phyloP scores from a whole-genome alignment of 2,329 filamentous ascomycete genomes.

The Daldinia eschscholtzii region DNA sequence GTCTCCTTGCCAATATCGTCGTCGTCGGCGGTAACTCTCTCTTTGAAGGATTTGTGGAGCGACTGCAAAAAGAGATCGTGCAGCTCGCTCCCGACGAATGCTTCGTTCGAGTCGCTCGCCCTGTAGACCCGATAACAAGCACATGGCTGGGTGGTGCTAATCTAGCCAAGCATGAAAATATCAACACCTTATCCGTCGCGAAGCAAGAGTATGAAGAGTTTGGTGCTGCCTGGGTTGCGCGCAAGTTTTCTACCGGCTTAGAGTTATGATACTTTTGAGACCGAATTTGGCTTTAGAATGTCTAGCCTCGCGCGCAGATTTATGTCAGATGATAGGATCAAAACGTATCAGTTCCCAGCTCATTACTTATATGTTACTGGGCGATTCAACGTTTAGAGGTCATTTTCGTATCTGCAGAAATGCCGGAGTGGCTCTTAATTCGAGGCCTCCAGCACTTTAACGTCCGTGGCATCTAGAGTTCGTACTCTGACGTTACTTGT shows the following conservation, averaged over 20 bases:
- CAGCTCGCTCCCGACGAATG: slow-evolving; percentile 81
- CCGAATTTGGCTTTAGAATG: not conserved
- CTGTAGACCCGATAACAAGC: slow-evolving; percentile 79
- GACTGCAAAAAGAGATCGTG: slow-evolving; percentile 81
- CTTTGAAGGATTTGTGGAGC: slow-evolving; percentile 83
- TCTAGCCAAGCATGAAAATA: slow-evolving; percentile 76
- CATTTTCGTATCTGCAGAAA: not conserved
- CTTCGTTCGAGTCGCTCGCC: slow-evolving; percentile 77
- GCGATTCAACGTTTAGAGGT: not conserved
- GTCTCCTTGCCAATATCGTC: slow-evolving; percentile 86
- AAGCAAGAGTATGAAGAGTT: slow-evolving; percentile 92
- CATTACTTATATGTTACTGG: not conserved
- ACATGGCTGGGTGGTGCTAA: slow-evolving; percentile 89
- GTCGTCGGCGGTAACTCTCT: slow-evolving; percentile 88
- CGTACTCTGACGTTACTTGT: not conserved
- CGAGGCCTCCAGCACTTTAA: not conserved
- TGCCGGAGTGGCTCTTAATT: not conserved
- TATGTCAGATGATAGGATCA: slow-evolving; percentile 3
- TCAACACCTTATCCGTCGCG: slow-evolving; percentile 80
- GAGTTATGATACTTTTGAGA: slow-evolving; percentile 36
- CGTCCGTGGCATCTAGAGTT: not conserved
- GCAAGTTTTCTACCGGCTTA: slow-evolving; percentile 70
- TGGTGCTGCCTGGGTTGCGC: slow-evolving; percentile 79
- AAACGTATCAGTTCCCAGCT: not conserved
- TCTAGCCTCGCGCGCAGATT: slow-evolving; percentile 17